Evolutionary conservation across 805 yeast genomes (phyloP), one percentile per base, ranked within the genome.

Genomic region (Nakazawaea ernobii): DNA sequence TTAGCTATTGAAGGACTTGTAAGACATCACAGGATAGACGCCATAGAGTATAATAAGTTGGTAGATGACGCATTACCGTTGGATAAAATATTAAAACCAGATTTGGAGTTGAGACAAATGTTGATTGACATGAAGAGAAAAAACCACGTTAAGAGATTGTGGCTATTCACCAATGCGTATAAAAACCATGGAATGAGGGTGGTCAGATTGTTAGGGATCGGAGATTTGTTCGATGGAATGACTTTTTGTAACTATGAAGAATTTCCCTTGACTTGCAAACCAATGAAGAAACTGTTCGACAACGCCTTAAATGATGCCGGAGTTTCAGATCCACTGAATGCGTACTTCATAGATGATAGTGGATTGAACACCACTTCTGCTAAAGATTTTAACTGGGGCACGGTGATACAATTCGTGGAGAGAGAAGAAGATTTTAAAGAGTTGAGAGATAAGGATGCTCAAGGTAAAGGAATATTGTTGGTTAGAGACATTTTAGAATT

Each of bases 131-230:
- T 86, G 54, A 71, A 63, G 49, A 55, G 61, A 32, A 59, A 66
- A n/a, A 71, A 77, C 1, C 77, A 80, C 52, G 80, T 84, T 49
- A 84, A 82, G 56, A 74, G 82, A 58, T 68, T 92, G 53, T 92
- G 99, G 99, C 74, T 94, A 39, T 86, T 89, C 59, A 92, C 99
- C 4, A 92, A 92, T 62, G 98, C 99, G 1, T 92, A 92, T 68
- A 82, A 84, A 60, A 89, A 80, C 58, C 99, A 92, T 65, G 99
- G 92, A 0, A 57, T 82, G 39, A 73, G 97, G 43, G 95, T 89
- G 29, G 73, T 90, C 15, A 74, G 81, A 38, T 70, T 92, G 42
- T 69, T 92, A 42, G 97, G 97, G 1, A 63, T 92, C 28, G 97
- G 92, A n/a, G 97, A 91, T 61, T 61, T 89, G 46, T 91, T 94